Percentiles rank a stretch among this genome's conserved stretches.
Evolutionary conservation across 2,329 filamentous ascomycete genomes (phyloP).

Genomic region (Thermochaetoides dissita): DNA sequence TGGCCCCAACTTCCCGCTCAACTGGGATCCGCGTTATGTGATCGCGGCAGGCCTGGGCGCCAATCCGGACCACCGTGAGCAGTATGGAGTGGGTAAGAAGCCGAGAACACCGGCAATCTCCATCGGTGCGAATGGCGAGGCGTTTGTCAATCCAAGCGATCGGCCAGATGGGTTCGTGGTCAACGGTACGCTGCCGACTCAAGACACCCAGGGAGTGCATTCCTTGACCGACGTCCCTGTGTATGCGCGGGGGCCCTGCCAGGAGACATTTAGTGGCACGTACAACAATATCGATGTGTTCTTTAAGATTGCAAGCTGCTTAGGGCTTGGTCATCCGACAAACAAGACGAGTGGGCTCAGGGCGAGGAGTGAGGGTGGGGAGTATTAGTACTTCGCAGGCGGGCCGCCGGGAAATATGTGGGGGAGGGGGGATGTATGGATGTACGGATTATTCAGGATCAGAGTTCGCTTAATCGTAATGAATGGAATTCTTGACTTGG

Average conservation of each 20-base stretch:
- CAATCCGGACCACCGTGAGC: slow-evolving; percentile 61
- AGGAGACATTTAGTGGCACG: slow-evolving; percentile 59
- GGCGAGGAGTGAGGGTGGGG: neutral
- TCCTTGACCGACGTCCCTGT: slow-evolving; percentile 67
- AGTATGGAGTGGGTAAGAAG: slow-evolving; percentile 56
- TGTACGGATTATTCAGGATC: no score
- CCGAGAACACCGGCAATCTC: slow-evolving; percentile 45
- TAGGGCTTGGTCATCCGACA: slow-evolving; percentile 37
- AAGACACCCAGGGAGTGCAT: slow-evolving; percentile 56
- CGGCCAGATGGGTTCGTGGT: slow-evolving; percentile 52
- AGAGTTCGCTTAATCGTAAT: no score
- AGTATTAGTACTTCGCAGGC: no score
- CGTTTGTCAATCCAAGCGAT: slow-evolving; percentile 57
- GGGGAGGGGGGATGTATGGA: no score
- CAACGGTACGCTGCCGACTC: slow-evolving; percentile 59
- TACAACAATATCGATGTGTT: slow-evolving; percentile 62
- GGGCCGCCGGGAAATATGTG: no score
- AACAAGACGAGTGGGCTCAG: slow-evolving; percentile 14
- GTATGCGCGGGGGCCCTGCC: slow-evolving; percentile 49
- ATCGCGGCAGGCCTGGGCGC: slow-evolving; percentile 60
- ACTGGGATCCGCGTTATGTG: slow-evolving; percentile 76
- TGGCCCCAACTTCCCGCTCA: slow-evolving; percentile 62
- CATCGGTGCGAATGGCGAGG: slow-evolving; percentile 36
- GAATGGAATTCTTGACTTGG: no score
- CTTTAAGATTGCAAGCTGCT: slow-evolving; percentile 56